These are phyloP conservation scores for Tetragonia tetragonoides DNA, from an alignment of 148 eudicot genomes.

Conservation along the genomic window DNA sequence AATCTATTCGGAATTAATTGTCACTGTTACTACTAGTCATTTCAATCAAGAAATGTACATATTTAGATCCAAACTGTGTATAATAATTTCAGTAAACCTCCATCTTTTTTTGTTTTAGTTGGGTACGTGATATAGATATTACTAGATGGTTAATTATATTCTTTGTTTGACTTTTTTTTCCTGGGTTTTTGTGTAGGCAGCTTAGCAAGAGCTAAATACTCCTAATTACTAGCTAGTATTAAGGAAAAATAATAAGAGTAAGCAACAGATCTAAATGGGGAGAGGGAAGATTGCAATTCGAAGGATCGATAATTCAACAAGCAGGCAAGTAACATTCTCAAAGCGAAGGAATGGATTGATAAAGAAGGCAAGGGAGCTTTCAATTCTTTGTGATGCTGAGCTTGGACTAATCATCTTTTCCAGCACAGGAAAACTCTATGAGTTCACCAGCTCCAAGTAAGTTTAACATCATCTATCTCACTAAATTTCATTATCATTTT, in stretches of 20 bases:
- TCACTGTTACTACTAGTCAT: background rate
- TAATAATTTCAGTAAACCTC: background rate
- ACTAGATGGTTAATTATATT: background rate
- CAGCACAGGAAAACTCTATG: slow-evolving; percentile 23
- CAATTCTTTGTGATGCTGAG: slow-evolving; percentile 27
- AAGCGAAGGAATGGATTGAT: slow-evolving; percentile 25
- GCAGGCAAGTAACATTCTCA: slow-evolving; percentile 28
- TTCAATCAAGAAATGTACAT: background rate
- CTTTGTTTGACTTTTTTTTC: background rate
- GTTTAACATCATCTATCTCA: background rate
- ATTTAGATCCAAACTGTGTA: background rate
- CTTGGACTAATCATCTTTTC: slow-evolving; percentile 22
- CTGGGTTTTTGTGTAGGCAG: background rate
- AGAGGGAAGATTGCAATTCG: slow-evolving; percentile 33
- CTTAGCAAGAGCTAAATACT: background rate
- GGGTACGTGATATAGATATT: background rate
- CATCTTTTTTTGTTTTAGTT: background rate
- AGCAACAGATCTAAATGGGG: slow-evolving; percentile 16
- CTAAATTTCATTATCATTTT: background rate
- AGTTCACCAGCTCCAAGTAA: slow-evolving; percentile 19
- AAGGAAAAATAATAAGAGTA: too few relatives aligned
- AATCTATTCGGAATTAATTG: background rate
- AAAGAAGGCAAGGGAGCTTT: slow-evolving; percentile 26
- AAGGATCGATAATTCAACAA: slow-evolving; percentile 33
- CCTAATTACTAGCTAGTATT: too few relatives aligned